Evolutionary conservation across 202 grass and related monocot species (phyloP).

Genomic region (Zoysia matrella): DNA sequence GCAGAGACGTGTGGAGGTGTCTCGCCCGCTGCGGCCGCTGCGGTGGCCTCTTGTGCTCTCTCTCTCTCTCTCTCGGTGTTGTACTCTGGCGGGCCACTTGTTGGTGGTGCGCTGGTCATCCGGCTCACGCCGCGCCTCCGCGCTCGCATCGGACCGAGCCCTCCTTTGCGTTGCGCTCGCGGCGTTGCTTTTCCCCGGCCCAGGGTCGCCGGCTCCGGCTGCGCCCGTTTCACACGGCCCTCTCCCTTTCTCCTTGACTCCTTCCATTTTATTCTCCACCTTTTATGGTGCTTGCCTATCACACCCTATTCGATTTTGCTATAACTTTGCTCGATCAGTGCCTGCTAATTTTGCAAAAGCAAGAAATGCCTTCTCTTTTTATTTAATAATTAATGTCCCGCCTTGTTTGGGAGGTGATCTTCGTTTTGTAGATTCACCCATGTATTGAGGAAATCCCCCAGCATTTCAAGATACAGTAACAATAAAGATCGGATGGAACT

Average conservation of each 20-base stretch:
- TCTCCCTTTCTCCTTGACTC: background rate
- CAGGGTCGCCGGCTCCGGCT: conserved; percentile 47
- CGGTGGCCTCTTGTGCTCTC: conserved; percentile 41
- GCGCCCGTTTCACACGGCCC: conserved; percentile 15
- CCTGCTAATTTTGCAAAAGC: background rate
- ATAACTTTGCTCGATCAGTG: background rate
- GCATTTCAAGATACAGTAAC: no score
- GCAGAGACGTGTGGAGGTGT: conserved; percentile 62
- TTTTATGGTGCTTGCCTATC: background rate
- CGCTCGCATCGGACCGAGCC: background rate
- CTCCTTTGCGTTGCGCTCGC: background rate
- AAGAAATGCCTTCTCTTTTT: background rate
- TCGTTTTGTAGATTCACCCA: background rate
- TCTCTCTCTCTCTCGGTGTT: background rate
- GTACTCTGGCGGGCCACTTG: conserved; percentile 13
- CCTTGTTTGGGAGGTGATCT: background rate
- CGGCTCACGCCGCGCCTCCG: conserved; percentile 11
- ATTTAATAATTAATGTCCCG: no score
- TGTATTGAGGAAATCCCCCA: background rate
- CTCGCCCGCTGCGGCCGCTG: conserved; percentile 26
- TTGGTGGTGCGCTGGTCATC: conserved; percentile 17
- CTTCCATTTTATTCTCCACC: background rate
- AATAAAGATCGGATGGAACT: background rate
- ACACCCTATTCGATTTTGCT: background rate
- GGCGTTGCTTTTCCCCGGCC: conserved; percentile 30